Conservation (phyloP, 225 moss, liverwort and hornwort species). For the Pseudoscleropodium purum region DNA sequence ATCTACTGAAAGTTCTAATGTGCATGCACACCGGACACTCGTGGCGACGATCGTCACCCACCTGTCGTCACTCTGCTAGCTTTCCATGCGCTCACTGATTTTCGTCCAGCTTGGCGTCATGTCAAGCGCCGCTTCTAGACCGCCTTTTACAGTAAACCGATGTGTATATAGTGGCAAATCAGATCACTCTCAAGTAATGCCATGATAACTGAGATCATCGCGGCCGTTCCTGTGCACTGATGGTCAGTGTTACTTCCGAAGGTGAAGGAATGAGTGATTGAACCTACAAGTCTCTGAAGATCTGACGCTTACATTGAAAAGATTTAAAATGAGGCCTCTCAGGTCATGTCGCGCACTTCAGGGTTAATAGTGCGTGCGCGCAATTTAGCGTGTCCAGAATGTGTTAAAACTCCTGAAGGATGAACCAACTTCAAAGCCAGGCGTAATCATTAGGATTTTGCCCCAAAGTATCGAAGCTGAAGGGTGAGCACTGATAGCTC, state of each 20-base stretch:
- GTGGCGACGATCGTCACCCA: not conserved
- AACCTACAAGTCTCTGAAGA: not conserved
- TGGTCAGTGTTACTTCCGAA: not conserved
- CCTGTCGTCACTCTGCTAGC: not conserved
- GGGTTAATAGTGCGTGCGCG: not conserved
- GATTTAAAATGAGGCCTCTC: not conserved
- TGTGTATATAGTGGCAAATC: not conserved
- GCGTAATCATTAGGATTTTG: not conserved
- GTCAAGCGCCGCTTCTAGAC: not conserved
- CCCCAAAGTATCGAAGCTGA: not conserved
- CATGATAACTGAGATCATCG: not conserved
- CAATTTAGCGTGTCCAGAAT: not conserved
- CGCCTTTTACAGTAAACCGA: not conserved
- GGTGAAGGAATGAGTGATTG: not conserved
- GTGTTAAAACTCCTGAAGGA: not conserved
- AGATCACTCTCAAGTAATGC: slow-evolving; percentile 3
- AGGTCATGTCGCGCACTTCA: not conserved
- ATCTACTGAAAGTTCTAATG: not conserved
- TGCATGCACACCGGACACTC: not conserved
- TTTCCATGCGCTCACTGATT: not conserved
- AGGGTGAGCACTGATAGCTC: not conserved
- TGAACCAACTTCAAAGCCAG: not conserved
- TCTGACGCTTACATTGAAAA: not conserved
- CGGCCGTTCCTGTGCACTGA: not conserved
- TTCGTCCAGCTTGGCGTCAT: not conserved